These are phyloP conservation scores for Yarrowia osloensis DNA, from an alignment of 805 yeast genomes.

Conservation along the genomic window DNA sequence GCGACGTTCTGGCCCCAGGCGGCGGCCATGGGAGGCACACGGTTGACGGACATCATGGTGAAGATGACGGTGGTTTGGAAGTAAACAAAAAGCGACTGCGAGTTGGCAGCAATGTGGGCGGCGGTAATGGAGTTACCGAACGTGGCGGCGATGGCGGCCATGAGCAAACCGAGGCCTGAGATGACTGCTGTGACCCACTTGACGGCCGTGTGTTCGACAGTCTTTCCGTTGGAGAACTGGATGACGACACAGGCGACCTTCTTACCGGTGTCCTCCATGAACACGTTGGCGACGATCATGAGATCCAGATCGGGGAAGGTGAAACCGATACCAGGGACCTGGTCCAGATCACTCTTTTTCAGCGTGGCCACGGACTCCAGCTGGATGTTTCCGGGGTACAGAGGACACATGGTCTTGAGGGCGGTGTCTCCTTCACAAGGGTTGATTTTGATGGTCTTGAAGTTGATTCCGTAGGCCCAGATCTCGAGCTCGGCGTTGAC, in stretches of 20 bases:
- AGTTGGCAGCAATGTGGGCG: constrained; percentile 82
- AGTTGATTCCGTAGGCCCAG: constrained; percentile 81
- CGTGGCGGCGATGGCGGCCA: constrained; percentile 79
- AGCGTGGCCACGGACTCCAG: constrained; percentile 67
- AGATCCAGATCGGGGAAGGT: constrained; percentile 87
- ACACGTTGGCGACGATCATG: constrained; percentile 57
- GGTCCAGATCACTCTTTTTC: constrained; percentile 49
- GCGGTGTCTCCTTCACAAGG: constrained; percentile 54
- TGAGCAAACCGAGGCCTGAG: constrained; percentile 82
- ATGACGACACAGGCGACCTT: constrained; percentile 74
- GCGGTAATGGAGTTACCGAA: constrained; percentile 90
- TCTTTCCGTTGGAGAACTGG: constrained; percentile 71
- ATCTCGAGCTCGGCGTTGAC: constrained; percentile 71
- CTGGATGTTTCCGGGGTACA: constrained; percentile 78
- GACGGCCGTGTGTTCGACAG: constrained; percentile 76
- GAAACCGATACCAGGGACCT: constrained; percentile 83
- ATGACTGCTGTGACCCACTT: constrained; percentile 93
- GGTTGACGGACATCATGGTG: constrained; percentile 79
- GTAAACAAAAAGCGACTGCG: constrained; percentile 78
- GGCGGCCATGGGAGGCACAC: constrained; percentile 88
- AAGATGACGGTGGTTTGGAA: constrained; percentile 87
- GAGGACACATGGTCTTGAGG: constrained; percentile 89
- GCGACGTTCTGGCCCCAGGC: constrained; percentile 91
- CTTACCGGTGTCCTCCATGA: constrained; percentile 44
- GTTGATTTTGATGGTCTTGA: constrained; percentile 60